Evolutionary conservation across 192 early-diverging fungal species (phyloP), one percentile per base, ranked within the genome.

Genomic region (Entomortierella parvispora): DNA sequence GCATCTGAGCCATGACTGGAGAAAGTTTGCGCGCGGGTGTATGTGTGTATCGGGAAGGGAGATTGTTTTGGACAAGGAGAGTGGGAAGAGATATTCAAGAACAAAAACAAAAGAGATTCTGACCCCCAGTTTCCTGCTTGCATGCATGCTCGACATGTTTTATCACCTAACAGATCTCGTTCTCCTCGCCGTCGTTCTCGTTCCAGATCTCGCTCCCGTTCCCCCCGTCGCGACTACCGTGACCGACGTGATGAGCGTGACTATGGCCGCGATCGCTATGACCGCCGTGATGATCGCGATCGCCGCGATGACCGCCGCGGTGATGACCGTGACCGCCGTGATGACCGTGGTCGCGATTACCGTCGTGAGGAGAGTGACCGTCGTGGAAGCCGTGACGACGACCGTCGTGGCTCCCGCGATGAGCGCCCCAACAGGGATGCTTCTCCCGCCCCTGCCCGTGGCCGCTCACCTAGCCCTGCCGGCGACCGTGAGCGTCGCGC

Each of bases 191-290:
- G 66, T 42, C 62, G 57, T 23, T 66, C 51, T 42, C 62, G 57
- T 23, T 66, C 51, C 22, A 60, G 71, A 11, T 75, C 55, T 32
- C 67, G 66, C 25, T 67, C 61, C 43, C 58, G 69, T 60, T 74
- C 66, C 22, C 63, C 57, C 43, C 69, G 69, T 49, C 59, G 71
- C 34, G 65, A 65, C 26, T 58, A 61, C 65, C 71, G 71, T 37
- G 63, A 65, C 54, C 49, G 50, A 17, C 47, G 47, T 26, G 63
- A 65, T 25, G 32, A 48, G 44, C 49, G 63, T 4, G 49, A 52
- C 40, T 51, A 55, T 46, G 42, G 67, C 25, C 58, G 58, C 25
- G 71, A 67, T 3, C 53, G 46, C 18, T 47, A 47, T 62, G 70
- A 72, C 3, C 31, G 25, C 29, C 67, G 67, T 40, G 56, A 51